Evolutionary conservation across 352 stramenopile species (phyloP), one percentile per base, ranked within the genome.

Genomic region (Elongisporangium undulatum): DNA sequence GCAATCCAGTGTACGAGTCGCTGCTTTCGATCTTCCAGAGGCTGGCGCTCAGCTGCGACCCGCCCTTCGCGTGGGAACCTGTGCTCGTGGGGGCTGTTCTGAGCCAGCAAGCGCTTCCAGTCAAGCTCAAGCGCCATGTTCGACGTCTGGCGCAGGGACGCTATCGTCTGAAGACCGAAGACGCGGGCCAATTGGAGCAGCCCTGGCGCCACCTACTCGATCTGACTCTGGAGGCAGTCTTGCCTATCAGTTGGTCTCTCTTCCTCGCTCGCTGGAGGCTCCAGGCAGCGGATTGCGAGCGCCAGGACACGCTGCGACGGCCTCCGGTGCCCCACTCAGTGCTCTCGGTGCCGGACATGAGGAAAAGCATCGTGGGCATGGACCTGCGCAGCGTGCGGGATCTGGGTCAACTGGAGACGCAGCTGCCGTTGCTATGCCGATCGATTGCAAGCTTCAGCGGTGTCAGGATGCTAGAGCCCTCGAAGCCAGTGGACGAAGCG

Each of bases 181-280:
- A 51, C 8, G 24, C 34, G 7, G n/a, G 19, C 24, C 23, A 51
- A 24, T 53, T 68, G 20, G 52, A 65, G 7, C 61, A 59, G 22
- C 64, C 61, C 16, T 76, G 66, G 71, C 55, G 64, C 10, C 58
- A 62, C 48, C 62, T 78, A n/a, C 67, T 83, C 6, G 26, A 53
- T 1, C 58, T 79, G 8, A 58, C 69, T 10, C 49, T 84, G 2
- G 62, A 79, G 4, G 64, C 80, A 21, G 59, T 84, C 19, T 56
- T 65, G 16, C 69, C 73, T 0, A 55, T 89, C 22, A 86, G 72
- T 45, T 89, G 79, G 79, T 57, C 68, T 3, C 52, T 79, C 0
- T 85, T 87, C 51, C 68, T 89, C 23, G 66, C 76, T 3, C 79
- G 77, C 48, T 89, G 79, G 79, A 71, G 75, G 5, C 66, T 69